Evolutionary conservation across 1,284 basidiomycete genomes (phyloP).

Genomic region (Naganishia sp.): DNA sequence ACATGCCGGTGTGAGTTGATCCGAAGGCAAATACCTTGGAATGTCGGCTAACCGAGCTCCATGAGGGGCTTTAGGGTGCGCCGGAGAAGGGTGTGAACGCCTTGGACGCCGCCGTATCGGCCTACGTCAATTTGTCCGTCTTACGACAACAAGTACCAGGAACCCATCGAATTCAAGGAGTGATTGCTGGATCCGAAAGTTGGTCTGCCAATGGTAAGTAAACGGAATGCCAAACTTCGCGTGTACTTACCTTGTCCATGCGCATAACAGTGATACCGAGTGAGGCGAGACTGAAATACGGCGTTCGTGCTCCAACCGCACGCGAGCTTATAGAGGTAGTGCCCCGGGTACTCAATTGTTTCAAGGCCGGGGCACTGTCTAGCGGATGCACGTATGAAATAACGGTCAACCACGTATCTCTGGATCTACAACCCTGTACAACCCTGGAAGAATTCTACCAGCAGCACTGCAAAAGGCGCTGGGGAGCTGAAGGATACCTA

Average conservation of each 20-base stretch:
- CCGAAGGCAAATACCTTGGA: too few relatives aligned
- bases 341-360: slow-evolving; percentile 47
- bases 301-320: slow-evolving; percentile 47
- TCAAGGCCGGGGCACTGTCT: slow-evolving; percentile 49
- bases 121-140: slow-evolving; percentile 54
- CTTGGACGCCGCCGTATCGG: slow-evolving; percentile 56
- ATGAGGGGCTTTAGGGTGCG: slow-evolving; percentile 29
- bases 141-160: slow-evolving; percentile 55
- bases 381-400: slow-evolving; percentile 47
- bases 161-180: slow-evolving; percentile 50
- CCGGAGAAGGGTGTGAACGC: slow-evolving; percentile 57
- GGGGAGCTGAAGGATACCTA: slow-evolving; percentile 21
- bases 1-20: slow-evolving; percentile 37
- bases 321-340: slow-evolving; percentile 39
- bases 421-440: slow-evolving; percentile 45
- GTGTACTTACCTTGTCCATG: neutral
- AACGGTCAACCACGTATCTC: slow-evolving; percentile 35
- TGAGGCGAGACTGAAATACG: slow-evolving; percentile 45
- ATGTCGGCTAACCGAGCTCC: neutral
- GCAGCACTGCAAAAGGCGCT: slow-evolving; percentile 28
- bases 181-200: slow-evolving; percentile 49
- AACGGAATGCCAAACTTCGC: neutral
- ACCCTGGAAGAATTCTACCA: slow-evolving; percentile 35
- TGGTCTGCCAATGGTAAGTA: slow-evolving; percentile 42
- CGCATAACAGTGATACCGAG: slow-evolving; percentile 47